A percentile compares a stretch with the other conserved stretches of the same genome.
Conservation (phyloP, 805 yeast species). For the Saccharomycopsis sp. region DNA sequence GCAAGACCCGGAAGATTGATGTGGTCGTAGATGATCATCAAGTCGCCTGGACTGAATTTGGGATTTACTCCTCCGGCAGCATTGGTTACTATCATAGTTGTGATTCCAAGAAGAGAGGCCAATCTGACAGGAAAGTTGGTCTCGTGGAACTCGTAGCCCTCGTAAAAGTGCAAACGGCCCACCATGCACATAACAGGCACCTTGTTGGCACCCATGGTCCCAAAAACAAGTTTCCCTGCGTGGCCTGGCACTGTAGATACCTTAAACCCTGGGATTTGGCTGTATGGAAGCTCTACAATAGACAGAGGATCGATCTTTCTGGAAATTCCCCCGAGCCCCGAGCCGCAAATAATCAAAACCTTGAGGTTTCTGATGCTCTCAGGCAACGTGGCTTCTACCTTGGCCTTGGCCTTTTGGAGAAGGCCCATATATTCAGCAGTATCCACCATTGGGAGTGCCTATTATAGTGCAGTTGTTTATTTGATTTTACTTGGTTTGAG, state of each 20-base stretch:
- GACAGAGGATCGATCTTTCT: conserved; percentile 30
- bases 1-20: conserved; percentile 86
- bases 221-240: conserved; percentile 75
- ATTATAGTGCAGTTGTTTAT: too few species aligned
- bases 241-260: conserved; percentile 87
- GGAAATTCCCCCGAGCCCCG: conserved; percentile 88
- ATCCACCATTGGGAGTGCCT: background rate
- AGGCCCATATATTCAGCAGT: conserved; percentile 9
- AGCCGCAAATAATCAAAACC: conserved; percentile 83
- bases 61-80: conserved; percentile 90
- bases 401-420: conserved; percentile 11
- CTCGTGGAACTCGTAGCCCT: conserved; percentile 78
- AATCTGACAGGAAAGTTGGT: conserved; percentile 84
- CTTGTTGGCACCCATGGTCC: conserved; percentile 56
- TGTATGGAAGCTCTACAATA: conserved; percentile 49
- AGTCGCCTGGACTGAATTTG: conserved; percentile 68
- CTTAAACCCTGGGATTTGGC: conserved; percentile 72
- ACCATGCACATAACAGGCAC: conserved; percentile 90
- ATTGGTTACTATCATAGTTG: conserved; percentile 74
- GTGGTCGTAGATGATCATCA: conserved; percentile 88
- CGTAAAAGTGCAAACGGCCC: conserved; percentile 88
- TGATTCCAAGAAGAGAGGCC: conserved; percentile 55
- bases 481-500: too few species aligned
- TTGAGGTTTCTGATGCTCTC: conserved; percentile 38
- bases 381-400: conserved; percentile 10